Conservation (phyloP, 208 protist genomes). For the Leishmania turanica region DNA sequence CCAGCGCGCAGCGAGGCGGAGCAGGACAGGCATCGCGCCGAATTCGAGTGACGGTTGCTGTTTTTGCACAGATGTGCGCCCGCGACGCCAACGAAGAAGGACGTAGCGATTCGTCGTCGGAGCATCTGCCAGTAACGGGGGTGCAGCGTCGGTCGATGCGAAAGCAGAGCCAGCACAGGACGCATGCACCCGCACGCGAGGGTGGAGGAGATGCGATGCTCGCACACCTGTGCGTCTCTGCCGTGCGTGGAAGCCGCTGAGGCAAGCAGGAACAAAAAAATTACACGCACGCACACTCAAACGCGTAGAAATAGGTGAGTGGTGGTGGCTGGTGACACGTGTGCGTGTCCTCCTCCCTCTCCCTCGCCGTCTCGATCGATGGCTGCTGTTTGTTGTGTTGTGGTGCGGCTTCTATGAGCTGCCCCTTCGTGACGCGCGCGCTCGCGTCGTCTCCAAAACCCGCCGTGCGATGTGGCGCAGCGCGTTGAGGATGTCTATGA, state of each 20-base stretch:
- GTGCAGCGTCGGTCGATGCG: not conserved
- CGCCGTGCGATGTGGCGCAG: not conserved
- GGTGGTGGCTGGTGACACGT: not conserved
- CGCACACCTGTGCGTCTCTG: not conserved
- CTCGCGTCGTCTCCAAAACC: not conserved
- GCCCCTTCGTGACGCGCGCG: not conserved
- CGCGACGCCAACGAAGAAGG: not conserved
- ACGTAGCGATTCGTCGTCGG: not conserved
- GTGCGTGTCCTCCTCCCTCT: not conserved
- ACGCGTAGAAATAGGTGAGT: not conserved
- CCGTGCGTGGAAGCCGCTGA: not conserved
- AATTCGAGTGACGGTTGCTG: not conserved
- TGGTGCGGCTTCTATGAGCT: not conserved
- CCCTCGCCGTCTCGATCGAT: not conserved
- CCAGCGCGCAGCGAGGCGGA: not conserved
- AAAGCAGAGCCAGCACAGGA: not conserved
- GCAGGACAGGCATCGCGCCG: not conserved
- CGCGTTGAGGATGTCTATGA: not conserved
- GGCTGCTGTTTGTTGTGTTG: not conserved
- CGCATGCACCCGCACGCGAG: not conserved
- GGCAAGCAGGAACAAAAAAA: not conserved
- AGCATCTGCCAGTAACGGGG: not conserved
- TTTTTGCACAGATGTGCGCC: not conserved
- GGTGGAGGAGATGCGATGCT: not conserved
- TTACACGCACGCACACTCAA: not conserved